Conservation (phyloP, 306 rosid species). For the Corylus avellana region DNA sequence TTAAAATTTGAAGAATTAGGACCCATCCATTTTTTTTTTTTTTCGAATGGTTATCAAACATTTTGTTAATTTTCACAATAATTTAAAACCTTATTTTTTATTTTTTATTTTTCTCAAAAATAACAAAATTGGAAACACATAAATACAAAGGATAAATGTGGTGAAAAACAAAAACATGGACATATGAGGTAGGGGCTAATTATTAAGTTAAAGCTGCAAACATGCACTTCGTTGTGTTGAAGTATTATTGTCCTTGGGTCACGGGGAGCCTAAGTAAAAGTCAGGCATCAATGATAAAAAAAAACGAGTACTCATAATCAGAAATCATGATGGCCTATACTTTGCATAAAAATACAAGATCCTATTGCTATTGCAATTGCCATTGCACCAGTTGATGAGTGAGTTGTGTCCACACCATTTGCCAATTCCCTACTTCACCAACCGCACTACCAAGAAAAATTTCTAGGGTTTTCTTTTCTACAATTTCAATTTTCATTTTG, state of each 20-base stretch:
- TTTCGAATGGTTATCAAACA: no score
- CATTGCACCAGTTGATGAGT: background rate
- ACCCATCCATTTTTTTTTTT: no score
- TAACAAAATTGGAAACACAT: no score
- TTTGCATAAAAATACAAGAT: background rate
- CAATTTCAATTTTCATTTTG: background rate
- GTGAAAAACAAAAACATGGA: no score
- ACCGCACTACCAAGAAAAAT: background rate
- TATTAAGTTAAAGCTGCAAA: background rate
- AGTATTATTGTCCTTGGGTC: conserved; percentile 22
- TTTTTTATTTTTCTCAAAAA: no score
- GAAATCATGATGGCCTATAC: background rate
- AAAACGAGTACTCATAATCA: background rate
- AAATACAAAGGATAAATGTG: no score
- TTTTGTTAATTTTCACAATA: no score
- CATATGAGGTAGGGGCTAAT: background rate
- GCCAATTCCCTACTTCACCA: background rate
- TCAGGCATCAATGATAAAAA: background rate
- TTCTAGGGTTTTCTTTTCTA: background rate
- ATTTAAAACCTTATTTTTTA: no score
- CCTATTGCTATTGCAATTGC: background rate
- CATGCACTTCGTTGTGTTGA: conserved; percentile 5
- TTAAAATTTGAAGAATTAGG: no score
- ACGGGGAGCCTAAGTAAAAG: conserved; percentile 19
- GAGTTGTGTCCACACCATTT: background rate